phyloP scores from a whole-genome alignment of 306 rosid species.

The Benincasa hispida region DNA sequence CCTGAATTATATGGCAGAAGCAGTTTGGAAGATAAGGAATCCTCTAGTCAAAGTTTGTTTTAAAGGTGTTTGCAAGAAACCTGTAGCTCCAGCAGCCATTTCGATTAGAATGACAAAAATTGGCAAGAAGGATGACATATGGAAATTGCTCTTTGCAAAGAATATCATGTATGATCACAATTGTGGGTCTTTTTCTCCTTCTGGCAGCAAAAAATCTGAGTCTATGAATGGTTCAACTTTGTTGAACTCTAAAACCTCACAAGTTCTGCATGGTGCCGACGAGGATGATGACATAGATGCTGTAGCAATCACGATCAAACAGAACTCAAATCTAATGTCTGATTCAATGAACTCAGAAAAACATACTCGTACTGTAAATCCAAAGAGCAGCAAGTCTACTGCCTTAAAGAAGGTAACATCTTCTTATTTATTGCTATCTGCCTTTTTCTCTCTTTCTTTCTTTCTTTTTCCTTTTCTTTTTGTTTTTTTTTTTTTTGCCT shows the following conservation, averaged over 20 bases:
- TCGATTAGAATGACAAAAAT: background rate
- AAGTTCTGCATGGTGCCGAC: background rate
- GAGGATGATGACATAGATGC: background rate
- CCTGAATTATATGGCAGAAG: conserved; percentile 27
- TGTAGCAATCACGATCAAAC: background rate
- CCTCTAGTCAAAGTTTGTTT: conserved; percentile 23
- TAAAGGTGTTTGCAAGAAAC: background rate
- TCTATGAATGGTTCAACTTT: background rate
- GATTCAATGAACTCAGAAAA: background rate
- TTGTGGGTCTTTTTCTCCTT: background rate
- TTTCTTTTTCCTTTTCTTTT: background rate
- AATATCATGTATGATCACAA: background rate
- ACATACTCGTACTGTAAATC: background rate
- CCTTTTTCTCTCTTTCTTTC: background rate
- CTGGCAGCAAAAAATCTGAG: background rate
- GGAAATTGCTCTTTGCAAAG: conserved; percentile 1
- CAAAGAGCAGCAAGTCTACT: background rate
- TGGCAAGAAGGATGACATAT: background rate
- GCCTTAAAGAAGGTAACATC: conserved; percentile 1
- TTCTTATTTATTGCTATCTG: background rate
- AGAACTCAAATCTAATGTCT: background rate
- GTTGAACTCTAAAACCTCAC: background rate
- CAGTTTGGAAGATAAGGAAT: conserved; percentile 27
- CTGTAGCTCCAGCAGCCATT: conserved; percentile 1
- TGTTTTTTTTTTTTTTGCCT: background rate